Percentiles rank a stretch among this genome's conserved stretches.
These are phyloP conservation scores for Tricholoma furcatifolium DNA, from an alignment of 768 basidiomycete species.

Conservation along the genomic window DNA sequence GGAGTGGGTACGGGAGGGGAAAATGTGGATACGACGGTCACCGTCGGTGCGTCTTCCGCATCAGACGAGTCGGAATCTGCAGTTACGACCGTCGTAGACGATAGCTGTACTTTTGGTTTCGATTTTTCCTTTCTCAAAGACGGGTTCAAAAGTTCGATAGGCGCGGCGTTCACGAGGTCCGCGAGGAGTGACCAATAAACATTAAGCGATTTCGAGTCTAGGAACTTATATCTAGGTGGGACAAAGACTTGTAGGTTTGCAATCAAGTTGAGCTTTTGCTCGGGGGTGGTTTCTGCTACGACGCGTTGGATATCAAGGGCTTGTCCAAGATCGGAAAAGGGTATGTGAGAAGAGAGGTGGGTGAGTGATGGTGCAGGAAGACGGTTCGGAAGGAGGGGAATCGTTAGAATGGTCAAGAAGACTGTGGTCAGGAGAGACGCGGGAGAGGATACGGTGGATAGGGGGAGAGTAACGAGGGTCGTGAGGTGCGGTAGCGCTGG, in stretches of 20 bases:
- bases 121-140: conserved; percentile 23
- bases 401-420: conserved; percentile 57
- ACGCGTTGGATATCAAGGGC: conserved; percentile 20
- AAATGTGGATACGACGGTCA: conserved; percentile 38
- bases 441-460: conserved; percentile 27
- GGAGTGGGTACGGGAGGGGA: conserved; percentile 13
- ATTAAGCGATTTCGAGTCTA: conserved; percentile 43
- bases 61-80: conserved; percentile 41
- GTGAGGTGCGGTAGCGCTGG: conserved; percentile 48
- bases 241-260: conserved; percentile 72
- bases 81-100: not conserved
- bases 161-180: conserved; percentile 50
- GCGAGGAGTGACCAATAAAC: conserved; percentile 56
- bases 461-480: conserved; percentile 42
- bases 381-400: conserved; percentile 79
- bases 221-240: conserved; percentile 54
- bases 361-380: conserved; percentile 62
- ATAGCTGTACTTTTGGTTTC: not conserved
- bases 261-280: conserved; percentile 56
- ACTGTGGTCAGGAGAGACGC: conserved; percentile 37
- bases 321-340: conserved; percentile 38
- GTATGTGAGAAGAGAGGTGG: conserved; percentile 62
- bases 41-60: conserved; percentile 26
- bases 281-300: conserved; percentile 26
- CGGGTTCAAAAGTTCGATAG: conserved; percentile 49